Evolutionary conservation across 768 basidiomycete species (phyloP).

Genomic region (Guyanaporus albipodus): DNA sequence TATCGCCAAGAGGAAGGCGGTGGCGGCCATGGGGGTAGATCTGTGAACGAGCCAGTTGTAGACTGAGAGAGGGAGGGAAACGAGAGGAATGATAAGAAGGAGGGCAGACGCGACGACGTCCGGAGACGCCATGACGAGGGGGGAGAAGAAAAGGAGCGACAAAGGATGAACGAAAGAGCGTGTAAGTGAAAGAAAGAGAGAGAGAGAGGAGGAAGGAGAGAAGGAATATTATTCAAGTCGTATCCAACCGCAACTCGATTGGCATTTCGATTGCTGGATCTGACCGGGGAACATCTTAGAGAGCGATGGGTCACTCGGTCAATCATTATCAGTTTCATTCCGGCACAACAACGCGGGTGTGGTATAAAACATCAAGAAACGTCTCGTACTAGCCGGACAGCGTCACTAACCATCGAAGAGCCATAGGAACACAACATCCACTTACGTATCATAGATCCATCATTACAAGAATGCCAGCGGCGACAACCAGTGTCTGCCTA

Average conservation of each 20-base stretch:
- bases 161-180: constrained; percentile 15
- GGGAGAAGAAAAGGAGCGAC: constrained; percentile 14
- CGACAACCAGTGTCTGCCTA: too few species aligned
- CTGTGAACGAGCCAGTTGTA: constrained; percentile 9
- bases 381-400: background rate
- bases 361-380: background rate
- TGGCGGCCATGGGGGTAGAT: constrained; percentile 2
- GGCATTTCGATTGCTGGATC: constrained; percentile 20
- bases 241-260: constrained; percentile 8
- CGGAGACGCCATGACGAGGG: constrained; percentile 19
- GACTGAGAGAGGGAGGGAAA: constrained; percentile 14
- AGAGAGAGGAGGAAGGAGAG: background rate
- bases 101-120: constrained; percentile 26
- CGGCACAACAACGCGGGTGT: background rate
- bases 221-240: too few species aligned
- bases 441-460: constrained; percentile 6
- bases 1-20: constrained; percentile 21
- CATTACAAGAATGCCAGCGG: background rate
- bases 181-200: constrained; percentile 7
- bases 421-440: background rate
- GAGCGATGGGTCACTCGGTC: constrained; percentile 11
- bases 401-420: constrained; percentile 6
- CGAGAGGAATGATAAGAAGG: constrained; percentile 21
- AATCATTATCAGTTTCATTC: background rate
- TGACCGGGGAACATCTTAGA: constrained; percentile 9